Conservation (phyloP, 345 rosid species). For the Garcia nutans region DNA sequence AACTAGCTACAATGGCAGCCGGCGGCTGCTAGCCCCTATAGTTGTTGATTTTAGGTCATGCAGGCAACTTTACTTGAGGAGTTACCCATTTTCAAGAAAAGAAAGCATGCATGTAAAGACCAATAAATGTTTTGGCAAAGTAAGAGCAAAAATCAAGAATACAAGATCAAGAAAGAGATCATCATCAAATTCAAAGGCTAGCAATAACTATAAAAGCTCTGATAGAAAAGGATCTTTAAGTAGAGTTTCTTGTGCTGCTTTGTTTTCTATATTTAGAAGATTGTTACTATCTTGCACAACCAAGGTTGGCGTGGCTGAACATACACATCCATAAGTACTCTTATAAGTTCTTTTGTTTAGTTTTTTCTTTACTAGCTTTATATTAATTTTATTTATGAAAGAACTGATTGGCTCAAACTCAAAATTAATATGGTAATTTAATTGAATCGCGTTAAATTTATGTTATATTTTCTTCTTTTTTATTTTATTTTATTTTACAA, state of each 20-base stretch:
- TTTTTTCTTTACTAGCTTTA: no score
- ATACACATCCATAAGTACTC: background rate
- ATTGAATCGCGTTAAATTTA: no score
- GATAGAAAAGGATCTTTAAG: background rate
- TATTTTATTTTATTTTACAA: no score
- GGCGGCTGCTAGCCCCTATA: conserved; percentile 28
- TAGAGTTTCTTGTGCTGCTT: background rate
- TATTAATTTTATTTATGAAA: no score
- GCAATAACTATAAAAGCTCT: background rate
- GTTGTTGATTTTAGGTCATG: conserved; percentile 84
- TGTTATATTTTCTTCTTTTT: no score
- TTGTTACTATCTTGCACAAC: background rate
- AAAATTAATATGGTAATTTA: no score
- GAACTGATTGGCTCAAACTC: no score
- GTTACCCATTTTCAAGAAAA: conserved; percentile 73
- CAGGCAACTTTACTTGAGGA: conserved; percentile 77
- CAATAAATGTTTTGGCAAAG: conserved; percentile 43
- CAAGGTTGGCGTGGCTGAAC: conserved; percentile 1
- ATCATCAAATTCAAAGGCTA: background rate
- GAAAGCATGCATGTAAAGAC: conserved; percentile 36
- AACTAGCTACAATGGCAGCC: conserved; percentile 24
- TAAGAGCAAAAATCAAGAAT: conserved; percentile 22
- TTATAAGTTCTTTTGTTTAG: background rate
- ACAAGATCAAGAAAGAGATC: background rate
- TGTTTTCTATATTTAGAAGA: background rate